Evolutionary conservation across 768 basidiomycete species (phyloP), one percentile per base, ranked within the genome.

Genomic region (Lactarius indigo): DNA sequence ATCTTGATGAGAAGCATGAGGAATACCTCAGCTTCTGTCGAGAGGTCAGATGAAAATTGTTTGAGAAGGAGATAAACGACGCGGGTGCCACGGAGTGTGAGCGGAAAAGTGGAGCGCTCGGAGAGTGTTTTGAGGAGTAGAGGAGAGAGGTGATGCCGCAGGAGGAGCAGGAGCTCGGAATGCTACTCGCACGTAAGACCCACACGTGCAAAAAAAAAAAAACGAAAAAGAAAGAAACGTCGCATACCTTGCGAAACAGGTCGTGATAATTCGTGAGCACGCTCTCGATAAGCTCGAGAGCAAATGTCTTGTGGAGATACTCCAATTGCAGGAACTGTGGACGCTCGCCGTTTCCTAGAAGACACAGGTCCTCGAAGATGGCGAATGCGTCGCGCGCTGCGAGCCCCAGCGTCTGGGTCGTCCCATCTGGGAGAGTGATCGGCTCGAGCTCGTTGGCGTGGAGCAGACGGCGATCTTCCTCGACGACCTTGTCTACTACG

Each of bases 231-330:
- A 26, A 26, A 23, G 30, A 39, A 26, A 30, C 20, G 26, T 7
- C 28, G 74, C 79, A 42, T 71, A 91, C 95, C 81, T 89, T 85
- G 60, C 90, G 84, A 74, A 96, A 95, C 0, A 94, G 91, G 61
- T 84, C 84, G 69, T 94, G 88, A 72, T 96, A 95, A 74, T 96
- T 88, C 8, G 94, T 95, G 59, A 99, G 79, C 2, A 98, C 92
- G 72, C 96, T 98, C 78, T 99, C 96, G 42, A 98, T 94, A 61
- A 98, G 79, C 77, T 99, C 96, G n/a, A 99, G 78, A 0, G 95
- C 94, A 71, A 98, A 98, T 0, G 97, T 98, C 76, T 95, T 90
- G 72, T 91, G 92, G 55, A 98, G 79, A 59, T 83, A 85, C 26
- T 91, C 87, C 56, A 98, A 84, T 69, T 89, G 88, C 66, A 97